Base-by-base conservation (phyloP, 2,329 filamentous ascomycete genomes). In the Hypomyces rosellus region DNA sequence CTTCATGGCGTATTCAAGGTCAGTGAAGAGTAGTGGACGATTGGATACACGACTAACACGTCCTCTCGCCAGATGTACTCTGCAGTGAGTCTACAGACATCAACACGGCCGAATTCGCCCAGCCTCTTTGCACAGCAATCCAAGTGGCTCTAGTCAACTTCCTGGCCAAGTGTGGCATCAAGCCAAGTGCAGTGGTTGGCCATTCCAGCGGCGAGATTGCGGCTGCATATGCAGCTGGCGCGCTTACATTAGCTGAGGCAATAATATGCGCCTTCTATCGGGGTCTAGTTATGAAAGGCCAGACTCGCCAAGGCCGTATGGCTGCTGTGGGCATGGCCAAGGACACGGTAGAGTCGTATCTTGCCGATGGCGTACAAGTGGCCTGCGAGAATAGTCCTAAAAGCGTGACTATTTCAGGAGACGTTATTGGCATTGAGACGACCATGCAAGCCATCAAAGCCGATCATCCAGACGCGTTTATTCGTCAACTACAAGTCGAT, bases 181-280 rank as follows among this genome's bases (percentile, higher is more conserved):
- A 40, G 1, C 66, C 70, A 0, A 22, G 55, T 6, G 64, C 61
- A 1, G 67, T 70, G 0, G 63, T 73, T 3, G 73, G 72, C 1
- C 73, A 76, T 51, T 72, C 69, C 0, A 64, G 59, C 2, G 73
- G 73, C 1, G 73, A 75, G 51, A 71, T 75, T 34, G 72, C 66
- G 0, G 73, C 72, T 1, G 71, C 72, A 0, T 74, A 74, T 44
- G 69, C 70, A 1, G 61, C 65, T 0, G 69, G 71, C 1, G 51
- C 57, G 1, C 51, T 75, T 4, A 61, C 66, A 0, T 55, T 62
- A 1, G 52, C 61, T 13, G 64, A 67, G 4, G 71, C 72, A 6
- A 67, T 59, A 58, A 2, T 56, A 65, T 0, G 69, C 71, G 0
- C n/a, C n/a, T n/a, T n/a, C n/a, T n/a, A n/a, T n/a, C n/a, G n/a